A percentile compares a stretch with the other conserved stretches of the same genome.
These are phyloP conservation scores for Suillus placidus DNA, from an alignment of 768 basidiomycete genomes.

Conservation along the genomic window DNA sequence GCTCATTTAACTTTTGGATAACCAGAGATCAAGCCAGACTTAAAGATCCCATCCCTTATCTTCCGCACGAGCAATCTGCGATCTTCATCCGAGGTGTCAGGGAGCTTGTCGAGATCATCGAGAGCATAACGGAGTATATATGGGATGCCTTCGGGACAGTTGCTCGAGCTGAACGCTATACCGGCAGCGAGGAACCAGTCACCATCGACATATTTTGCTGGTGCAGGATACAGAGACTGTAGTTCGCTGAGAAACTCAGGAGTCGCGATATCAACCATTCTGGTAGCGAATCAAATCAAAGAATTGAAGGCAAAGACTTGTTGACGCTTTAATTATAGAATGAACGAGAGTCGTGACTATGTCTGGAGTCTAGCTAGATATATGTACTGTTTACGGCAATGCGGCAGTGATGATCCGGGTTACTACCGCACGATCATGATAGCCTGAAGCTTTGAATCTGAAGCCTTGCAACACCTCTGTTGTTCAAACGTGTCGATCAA, in stretches of 20 bases:
- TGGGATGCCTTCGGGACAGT: slow-evolving; percentile 60
- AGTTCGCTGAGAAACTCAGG: slow-evolving; percentile 45
- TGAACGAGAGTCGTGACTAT: not conserved
- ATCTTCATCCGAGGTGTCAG: slow-evolving; percentile 34
- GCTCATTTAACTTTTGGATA: slow-evolving; percentile 51
- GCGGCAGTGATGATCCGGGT: too few relatives aligned
- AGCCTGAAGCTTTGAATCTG: not conserved
- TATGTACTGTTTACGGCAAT: too few relatives aligned
- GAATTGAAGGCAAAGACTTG: not conserved
- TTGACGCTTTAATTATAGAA: not conserved
- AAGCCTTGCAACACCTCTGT: not conserved
- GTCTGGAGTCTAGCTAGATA: too few relatives aligned
- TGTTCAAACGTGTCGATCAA: not conserved
- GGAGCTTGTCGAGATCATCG: slow-evolving; percentile 41
- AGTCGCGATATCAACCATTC: slow-evolving; percentile 39
- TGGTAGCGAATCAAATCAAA: not conserved
- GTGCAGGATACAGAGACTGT: slow-evolving; percentile 48
- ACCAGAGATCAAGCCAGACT: slow-evolving; percentile 59
- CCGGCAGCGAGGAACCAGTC: slow-evolving; percentile 66
- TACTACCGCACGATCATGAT: not conserved
- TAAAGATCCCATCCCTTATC: slow-evolving; percentile 65
- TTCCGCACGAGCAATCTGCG: slow-evolving; percentile 50
- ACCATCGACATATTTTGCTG: slow-evolving; percentile 33
- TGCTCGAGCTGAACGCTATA: slow-evolving; percentile 60
- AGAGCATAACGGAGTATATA: slow-evolving; percentile 54